Evolutionary conservation across 495 filamentous ascomycete species (phyloP).

Genomic region (Rhypophila decipiens): DNA sequence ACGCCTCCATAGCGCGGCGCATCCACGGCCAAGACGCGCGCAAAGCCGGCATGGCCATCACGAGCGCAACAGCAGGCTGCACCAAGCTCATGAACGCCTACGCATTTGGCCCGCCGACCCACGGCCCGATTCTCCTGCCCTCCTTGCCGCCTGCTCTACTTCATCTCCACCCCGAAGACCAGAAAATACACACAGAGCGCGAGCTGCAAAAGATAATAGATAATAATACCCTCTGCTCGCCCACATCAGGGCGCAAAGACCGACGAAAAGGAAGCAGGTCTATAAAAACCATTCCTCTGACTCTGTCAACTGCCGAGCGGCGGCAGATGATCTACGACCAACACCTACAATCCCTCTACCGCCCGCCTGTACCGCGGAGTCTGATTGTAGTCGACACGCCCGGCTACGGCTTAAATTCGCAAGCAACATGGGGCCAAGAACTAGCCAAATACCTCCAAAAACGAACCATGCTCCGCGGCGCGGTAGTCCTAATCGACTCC

Average conservation of each 20-base stretch:
- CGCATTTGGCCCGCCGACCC: slow-evolving; percentile 52
- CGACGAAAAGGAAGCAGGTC: not conserved
- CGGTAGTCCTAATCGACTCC: slow-evolving; percentile 77
- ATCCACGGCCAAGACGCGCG: slow-evolving; percentile 18
- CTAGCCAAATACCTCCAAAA: slow-evolving; percentile 75
- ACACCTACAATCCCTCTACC: slow-evolving; percentile 22
- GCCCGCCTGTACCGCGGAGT: slow-evolving; percentile 47
- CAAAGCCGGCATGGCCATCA: slow-evolving; percentile 44
- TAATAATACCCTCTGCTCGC: too few species aligned
- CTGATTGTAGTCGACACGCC: slow-evolving; percentile 83
- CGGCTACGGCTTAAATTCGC: slow-evolving; percentile 78
- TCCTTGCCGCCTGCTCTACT: not conserved
- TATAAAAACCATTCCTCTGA: not conserved
- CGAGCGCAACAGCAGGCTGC: slow-evolving; percentile 65
- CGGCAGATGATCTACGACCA: not conserved
- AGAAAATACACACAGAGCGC: not conserved
- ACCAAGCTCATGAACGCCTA: slow-evolving; percentile 84
- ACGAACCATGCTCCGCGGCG: slow-evolving; percentile 69
- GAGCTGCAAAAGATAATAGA: too few species aligned
- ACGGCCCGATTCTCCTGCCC: not conserved
- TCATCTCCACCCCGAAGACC: not conserved
- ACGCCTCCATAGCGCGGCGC: slow-evolving; percentile 13
- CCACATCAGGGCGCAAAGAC: too few species aligned
- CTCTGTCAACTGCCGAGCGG: not conserved
- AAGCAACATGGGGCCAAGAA: slow-evolving; percentile 74